Evolutionary conservation across 805 yeast species (phyloP), one percentile per base, ranked within the genome.

Genomic region (Starmerella vitae): DNA sequence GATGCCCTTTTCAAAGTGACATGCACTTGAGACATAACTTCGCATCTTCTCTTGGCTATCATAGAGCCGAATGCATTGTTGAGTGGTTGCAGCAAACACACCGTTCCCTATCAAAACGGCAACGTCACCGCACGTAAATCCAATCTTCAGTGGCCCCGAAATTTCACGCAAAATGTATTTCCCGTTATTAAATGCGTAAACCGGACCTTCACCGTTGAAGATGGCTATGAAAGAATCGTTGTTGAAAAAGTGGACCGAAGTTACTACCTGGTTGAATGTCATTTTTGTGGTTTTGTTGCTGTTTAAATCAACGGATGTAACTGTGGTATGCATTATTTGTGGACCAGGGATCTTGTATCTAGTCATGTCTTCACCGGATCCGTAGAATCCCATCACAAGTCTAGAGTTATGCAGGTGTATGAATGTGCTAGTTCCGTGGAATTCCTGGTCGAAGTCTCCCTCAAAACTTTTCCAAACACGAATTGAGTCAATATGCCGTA

Each of bases 41-140:
- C 39, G 34, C 10, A 17, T 15, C n/a, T 30, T 36, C 20, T 33
- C 34, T 18, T 22, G 21, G 15, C 30, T 30, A n/a, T 36, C 39
- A 14, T 20, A 12, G 7, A 36, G 15, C 21, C 30, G n/a, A 5
- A 33, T 28, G n/a, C 22, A 36, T 17, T 26, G 24, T 9, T 30
- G 13, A 4, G 39, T 20, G 8, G 24, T 33, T 6, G 10, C 39
- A 28, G 27, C 22, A 10, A 20, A 19, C 12, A 32, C 28, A 4
- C 34, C 34, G 4, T 26, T 3, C 5, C 39, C 39, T 13, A 21
- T 29, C 2, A 30, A 14, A 5, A 36, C 26, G n/a, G n/a, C 39
- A 12, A 20, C 29, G 22, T 24, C 20, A 22, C 12, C 17, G 22
- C 9, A 8, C 17, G 30, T 27, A 10, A 13, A 6, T 17, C 30